phyloP scores from a whole-genome alignment of 768 basidiomycete genomes.

The Sporobolomyces phaffii region DNA sequence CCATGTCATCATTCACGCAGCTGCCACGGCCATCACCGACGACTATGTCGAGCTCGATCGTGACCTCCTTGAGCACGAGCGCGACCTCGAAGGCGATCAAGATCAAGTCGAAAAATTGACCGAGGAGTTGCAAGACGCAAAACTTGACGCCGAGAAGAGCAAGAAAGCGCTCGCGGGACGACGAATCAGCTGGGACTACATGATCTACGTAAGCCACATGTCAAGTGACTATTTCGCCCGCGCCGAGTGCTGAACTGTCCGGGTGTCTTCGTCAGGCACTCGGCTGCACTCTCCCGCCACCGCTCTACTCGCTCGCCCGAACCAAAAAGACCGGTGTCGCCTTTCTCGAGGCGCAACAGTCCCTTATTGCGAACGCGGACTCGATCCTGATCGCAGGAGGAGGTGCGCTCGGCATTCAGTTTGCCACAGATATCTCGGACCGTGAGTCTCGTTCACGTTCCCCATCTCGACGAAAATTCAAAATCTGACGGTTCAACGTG shows the following conservation, averaged over 20 bases:
- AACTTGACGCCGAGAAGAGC: not conserved
- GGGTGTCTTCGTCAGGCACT: slow-evolving; percentile 34
- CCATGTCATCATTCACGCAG: slow-evolving; percentile 36
- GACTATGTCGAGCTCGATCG: slow-evolving; percentile 39
- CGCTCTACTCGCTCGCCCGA: slow-evolving; percentile 18
- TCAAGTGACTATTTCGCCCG: too few relatives aligned
- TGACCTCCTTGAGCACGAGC: slow-evolving; percentile 36
- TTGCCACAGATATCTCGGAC: slow-evolving; percentile 41
- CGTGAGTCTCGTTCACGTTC: too few relatives aligned
- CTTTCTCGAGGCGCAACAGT: slow-evolving; percentile 31
- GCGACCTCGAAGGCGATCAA: slow-evolving; percentile 18
- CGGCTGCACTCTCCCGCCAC: slow-evolving; percentile 41
- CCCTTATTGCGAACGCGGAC: slow-evolving; percentile 22
- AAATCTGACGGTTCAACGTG: too few relatives aligned
- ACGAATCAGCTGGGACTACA: slow-evolving; percentile 36
- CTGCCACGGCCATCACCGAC: slow-evolving; percentile 25
- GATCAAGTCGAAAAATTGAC: slow-evolving; percentile 17
- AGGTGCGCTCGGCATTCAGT: slow-evolving; percentile 43
- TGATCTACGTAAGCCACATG: slow-evolving; percentile 39
- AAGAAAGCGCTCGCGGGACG: slow-evolving; percentile 12
- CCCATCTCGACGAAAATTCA: too few relatives aligned
- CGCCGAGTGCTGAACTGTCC: too few relatives aligned
- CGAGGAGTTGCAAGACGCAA: slow-evolving; percentile 20
- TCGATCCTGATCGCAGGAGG: slow-evolving; percentile 41
- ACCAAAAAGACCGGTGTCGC: slow-evolving; percentile 36